These are phyloP conservation scores for Dryadomyces quercus-mongolicae DNA, from an alignment of 2,329 filamentous ascomycete species.

Conservation along the genomic window DNA sequence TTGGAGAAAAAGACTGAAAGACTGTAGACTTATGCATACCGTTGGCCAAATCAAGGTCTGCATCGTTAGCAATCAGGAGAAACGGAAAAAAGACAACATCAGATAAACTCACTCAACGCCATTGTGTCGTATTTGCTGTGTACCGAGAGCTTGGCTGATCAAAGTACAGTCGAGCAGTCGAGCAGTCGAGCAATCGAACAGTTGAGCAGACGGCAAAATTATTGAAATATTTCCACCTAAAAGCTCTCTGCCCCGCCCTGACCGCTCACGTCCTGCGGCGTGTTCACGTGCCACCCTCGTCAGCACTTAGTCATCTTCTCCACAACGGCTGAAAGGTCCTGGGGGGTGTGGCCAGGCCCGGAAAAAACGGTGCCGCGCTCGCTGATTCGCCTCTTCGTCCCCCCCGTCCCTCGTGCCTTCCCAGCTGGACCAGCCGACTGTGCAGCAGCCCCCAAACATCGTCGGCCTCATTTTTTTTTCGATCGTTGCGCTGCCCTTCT, in stretches of 20 bases:
- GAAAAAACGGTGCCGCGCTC: not conserved
- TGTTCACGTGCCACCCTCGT: not conserved
- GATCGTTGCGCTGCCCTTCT: no score
- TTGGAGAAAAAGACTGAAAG: no score
- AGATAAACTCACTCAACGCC: conserved; percentile 42
- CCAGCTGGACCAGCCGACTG: not conserved
- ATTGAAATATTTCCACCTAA: not conserved
- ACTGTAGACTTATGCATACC: conserved; percentile 52
- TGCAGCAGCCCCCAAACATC: no score
- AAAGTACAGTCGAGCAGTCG: no score
- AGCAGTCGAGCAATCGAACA: no score
- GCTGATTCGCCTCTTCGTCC: not conserved
- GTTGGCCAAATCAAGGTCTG: conserved; percentile 75
- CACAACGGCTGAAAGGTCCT: not conserved
- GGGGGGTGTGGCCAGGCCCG: not conserved
- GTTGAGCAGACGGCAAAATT: no score
- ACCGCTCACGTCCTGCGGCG: not conserved
- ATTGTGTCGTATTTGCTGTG: conserved; percentile 27
- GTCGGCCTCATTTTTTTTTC: no score
- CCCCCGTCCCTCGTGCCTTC: not conserved
- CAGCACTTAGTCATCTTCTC: not conserved
- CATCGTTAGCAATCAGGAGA: conserved; percentile 12
- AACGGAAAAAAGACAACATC: no score
- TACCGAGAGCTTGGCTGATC: no score
- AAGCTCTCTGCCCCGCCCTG: conserved; percentile 1